phyloP scores from a whole-genome alignment of 2,329 filamentous ascomycete genomes.

The Alternaria hordeiaustralica region DNA sequence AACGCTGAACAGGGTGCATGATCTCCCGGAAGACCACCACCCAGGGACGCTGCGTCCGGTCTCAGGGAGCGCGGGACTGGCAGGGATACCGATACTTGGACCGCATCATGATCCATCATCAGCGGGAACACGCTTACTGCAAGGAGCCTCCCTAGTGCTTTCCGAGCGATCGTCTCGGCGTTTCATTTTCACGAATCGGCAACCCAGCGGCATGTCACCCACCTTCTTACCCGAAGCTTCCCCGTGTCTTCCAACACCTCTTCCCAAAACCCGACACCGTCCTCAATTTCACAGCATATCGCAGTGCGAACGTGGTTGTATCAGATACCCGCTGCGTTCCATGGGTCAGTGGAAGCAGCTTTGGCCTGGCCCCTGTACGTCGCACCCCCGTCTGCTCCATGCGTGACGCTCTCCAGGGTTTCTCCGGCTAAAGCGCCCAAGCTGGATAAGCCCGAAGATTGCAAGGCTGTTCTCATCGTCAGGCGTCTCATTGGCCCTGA shows the following conservation, averaged over 20 bases:
- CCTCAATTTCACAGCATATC: not conserved
- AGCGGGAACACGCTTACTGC: constrained; percentile 35
- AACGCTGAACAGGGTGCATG: constrained; percentile 38
- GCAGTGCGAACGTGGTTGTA: not conserved
- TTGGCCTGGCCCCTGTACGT: not conserved
- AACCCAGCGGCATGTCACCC: constrained; percentile 29
- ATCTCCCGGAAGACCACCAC: constrained; percentile 42
- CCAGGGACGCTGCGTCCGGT: constrained; percentile 24
- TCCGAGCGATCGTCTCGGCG: constrained; percentile 39
- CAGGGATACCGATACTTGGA: constrained; percentile 40
- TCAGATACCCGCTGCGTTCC: not conserved
- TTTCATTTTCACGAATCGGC: constrained; percentile 28
- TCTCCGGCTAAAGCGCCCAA: constrained; percentile 30
- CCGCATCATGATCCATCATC: constrained; percentile 30
- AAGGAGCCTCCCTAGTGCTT: constrained; percentile 26
- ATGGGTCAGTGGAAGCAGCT: not conserved
- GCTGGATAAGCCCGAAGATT: constrained; percentile 11
- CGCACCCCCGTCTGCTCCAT: not conserved
- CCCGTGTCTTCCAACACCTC: not conserved
- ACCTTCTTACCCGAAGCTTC: constrained; percentile 17
- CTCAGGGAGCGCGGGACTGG: constrained; percentile 32
- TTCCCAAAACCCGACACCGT: not conserved
- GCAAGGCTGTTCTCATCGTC: constrained; percentile 7
- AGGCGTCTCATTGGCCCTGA: constrained; percentile 21
- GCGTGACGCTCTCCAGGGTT: constrained; percentile 5